Conservation (phyloP, 176 grass and related monocot species). For the Themeda triandra region DNA sequence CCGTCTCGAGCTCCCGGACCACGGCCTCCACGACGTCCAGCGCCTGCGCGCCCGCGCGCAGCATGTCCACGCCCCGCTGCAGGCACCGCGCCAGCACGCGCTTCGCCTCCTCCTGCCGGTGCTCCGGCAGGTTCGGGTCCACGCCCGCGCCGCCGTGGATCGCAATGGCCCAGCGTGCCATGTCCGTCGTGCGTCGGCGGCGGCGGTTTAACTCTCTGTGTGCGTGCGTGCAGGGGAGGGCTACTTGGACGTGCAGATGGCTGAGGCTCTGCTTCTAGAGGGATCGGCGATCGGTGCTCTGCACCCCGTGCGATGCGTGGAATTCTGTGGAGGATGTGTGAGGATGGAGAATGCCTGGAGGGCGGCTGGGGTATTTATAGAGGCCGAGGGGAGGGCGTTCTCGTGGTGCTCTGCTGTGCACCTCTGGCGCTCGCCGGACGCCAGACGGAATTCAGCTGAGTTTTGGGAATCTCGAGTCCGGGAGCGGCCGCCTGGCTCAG, state of each 20-base stretch:
- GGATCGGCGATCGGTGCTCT: neutral
- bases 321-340: neutral
- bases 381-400: neutral
- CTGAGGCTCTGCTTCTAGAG: neutral
- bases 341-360: neutral
- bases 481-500: neutral
- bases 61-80: slow-evolving; percentile 48
- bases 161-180: slow-evolving; percentile 87
- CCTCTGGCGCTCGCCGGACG: slow-evolving; percentile 2
- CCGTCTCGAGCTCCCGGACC: slow-evolving; percentile 79
- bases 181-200: neutral
- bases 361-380: slow-evolving; percentile 42
- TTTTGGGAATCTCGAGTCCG: slow-evolving; percentile 28
- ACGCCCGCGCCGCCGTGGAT: slow-evolving; percentile 92
- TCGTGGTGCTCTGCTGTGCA: neutral
- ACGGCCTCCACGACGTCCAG: slow-evolving; percentile 79
- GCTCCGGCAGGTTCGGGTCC: slow-evolving; percentile 76
- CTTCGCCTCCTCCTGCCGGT: slow-evolving; percentile 69
- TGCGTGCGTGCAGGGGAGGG: neutral
- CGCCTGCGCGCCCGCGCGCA: slow-evolving; percentile 19
- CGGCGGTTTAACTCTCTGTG: neutral
- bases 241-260: neutral
- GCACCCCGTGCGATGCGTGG: neutral
- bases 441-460: neutral
- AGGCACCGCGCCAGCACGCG: slow-evolving; percentile 74